Conservation (phyloP, 2,329 filamentous ascomycete genomes). For the Claviceps africana region DNA sequence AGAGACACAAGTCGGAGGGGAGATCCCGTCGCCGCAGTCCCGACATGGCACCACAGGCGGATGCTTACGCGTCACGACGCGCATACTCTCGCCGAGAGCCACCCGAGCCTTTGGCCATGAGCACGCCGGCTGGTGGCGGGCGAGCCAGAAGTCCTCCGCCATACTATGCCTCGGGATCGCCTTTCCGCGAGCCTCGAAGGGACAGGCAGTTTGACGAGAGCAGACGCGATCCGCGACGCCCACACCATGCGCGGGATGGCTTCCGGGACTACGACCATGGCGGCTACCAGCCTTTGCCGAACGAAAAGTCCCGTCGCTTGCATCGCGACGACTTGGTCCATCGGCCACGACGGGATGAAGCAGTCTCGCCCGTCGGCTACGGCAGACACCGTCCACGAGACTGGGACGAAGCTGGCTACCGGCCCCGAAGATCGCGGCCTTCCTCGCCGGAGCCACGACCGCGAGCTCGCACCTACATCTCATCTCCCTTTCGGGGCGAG, state of each 20-base stretch:
- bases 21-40: slow-evolving; percentile 9
- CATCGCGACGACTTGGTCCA: slow-evolving; percentile 7
- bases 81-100: slow-evolving; percentile 5
- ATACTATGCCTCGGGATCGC: slow-evolving; percentile 4
- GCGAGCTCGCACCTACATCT: background rate
- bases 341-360: slow-evolving; percentile 10
- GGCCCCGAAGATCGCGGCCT: background rate
- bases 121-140: background rate
- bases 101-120: slow-evolving; percentile 2
- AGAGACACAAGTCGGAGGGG: slow-evolving; percentile 13
- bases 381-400: slow-evolving; percentile 5
- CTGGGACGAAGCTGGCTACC: slow-evolving; percentile 3
- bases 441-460: slow-evolving; percentile 4
- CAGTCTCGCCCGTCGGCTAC: slow-evolving; percentile 8
- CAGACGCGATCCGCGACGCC: background rate
- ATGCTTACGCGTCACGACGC: slow-evolving; percentile 6
- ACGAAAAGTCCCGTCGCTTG: slow-evolving; percentile 1
- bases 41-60: slow-evolving; percentile 5
- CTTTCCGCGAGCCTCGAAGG: slow-evolving; percentile 2
- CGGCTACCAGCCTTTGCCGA: background rate
- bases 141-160: slow-evolving; percentile 8
- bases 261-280: background rate
- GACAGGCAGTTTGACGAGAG: background rate
- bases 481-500: slow-evolving; percentile 10
- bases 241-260: background rate